These are phyloP conservation scores for Fusarium mundagurra DNA, from an alignment of 2,329 filamentous ascomycete genomes.

Conservation along the genomic window DNA sequence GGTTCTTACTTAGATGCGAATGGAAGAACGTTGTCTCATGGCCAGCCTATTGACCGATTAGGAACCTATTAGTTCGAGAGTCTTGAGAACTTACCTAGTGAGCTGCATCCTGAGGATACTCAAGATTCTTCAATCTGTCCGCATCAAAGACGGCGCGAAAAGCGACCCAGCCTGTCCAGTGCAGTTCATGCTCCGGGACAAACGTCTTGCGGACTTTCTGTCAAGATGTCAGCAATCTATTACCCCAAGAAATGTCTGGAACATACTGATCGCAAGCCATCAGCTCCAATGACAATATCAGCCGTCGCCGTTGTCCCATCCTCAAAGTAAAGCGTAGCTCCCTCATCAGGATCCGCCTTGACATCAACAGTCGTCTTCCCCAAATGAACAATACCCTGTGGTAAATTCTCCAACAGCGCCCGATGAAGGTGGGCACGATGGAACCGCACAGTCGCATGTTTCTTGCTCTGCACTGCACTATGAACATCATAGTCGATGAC, in stretches of 20 bases:
- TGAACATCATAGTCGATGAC: not conserved
- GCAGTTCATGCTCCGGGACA: not conserved
- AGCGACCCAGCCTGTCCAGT: not conserved
- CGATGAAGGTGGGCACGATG: conserved; percentile 5
- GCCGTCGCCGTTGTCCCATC: conserved; percentile 56
- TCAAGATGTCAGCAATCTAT: not conserved
- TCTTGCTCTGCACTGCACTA: not conserved
- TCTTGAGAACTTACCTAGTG: not conserved
- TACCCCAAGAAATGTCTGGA: fast-evolving
- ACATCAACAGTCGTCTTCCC: not conserved
- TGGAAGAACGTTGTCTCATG: not conserved
- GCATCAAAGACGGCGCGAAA: not conserved
- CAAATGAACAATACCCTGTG: not conserved
- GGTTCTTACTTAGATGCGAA: not conserved
- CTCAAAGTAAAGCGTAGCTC: conserved; percentile 55
- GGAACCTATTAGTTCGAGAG: fast-evolving
- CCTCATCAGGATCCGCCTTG: conserved; percentile 51
- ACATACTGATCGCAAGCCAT: conserved; percentile 49
- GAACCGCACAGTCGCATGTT: not conserved
- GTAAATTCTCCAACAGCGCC: conserved; percentile 45
- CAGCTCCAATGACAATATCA: conserved; percentile 62
- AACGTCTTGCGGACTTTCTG: not conserved
- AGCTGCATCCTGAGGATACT: not conserved
- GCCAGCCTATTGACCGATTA: not conserved
- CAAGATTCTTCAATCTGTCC: not conserved